phyloP scores from a whole-genome alignment of 345 rosid genomes.

The Lenwebbia sp. region DNA sequence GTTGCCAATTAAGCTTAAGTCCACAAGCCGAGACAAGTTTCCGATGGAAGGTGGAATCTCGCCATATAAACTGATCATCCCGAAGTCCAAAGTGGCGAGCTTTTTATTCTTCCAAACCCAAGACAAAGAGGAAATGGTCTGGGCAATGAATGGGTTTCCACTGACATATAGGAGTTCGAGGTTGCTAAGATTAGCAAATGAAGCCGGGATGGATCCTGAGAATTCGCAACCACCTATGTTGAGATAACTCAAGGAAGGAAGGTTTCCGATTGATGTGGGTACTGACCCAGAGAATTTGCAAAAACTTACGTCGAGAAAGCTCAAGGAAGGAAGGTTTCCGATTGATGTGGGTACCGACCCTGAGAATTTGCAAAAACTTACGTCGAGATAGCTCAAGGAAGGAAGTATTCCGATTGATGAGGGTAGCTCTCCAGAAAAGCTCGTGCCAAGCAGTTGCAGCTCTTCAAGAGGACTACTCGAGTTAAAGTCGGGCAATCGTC shows the following conservation, averaged over 20 bases:
- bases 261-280: background rate
- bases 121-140: background rate
- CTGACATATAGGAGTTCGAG: background rate
- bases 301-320: background rate
- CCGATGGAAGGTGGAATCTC: background rate
- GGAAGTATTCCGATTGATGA: background rate
- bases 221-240: background rate
- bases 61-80: background rate
- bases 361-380: background rate
- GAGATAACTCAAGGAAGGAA: background rate
- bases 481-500: background rate
- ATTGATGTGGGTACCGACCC: constrained; percentile 6
- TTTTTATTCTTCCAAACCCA: background rate
- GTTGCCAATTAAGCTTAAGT: background rate
- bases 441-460: background rate
- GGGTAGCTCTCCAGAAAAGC: constrained; percentile 2
- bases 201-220: constrained; percentile 8
- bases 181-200: constrained; percentile 1
- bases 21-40: background rate
- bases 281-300: constrained; percentile 6
- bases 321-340: background rate
- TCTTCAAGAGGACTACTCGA: background rate
- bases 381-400: background rate
- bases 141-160: background rate
- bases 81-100: background rate